Evolutionary conservation across 1,139 yeast species (phyloP), one percentile per base, ranked within the genome.

Genomic region (Petasospora rhodanensis): DNA sequence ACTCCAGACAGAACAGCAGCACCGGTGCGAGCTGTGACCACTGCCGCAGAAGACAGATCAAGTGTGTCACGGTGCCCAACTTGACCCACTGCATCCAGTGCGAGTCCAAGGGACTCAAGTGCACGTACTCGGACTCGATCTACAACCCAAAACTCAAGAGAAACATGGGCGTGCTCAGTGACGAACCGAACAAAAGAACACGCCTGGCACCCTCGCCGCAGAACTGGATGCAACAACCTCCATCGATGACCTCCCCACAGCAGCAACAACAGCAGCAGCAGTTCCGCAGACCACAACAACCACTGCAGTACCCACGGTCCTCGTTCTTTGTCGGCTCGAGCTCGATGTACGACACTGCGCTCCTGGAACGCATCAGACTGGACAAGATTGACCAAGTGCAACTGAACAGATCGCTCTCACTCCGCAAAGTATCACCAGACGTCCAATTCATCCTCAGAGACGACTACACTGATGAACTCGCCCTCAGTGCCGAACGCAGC

Each of bases 301-400:
- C 73, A 1, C 67, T 76, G 26, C 89, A 79, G 48, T 80, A 75
- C 46, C 91, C 93, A 2, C 60, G 91, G 36, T 80, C 89, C 1
- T 77, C 86, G 22, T 81, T 80, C 51, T 80, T 76, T 49, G 76
- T 81, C 18, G 93, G 93, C 0, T 76, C 87, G 1, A 79, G 87
- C 0, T 79, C 87, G 22, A 64, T 78, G 30, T 80, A 73, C 52
- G 91, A 81, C 54, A 62, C 71, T 10, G 65, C 70, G 28, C 61
- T 81, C 14, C 56, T 81, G 15, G 74, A 78, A 40, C 57, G 67
- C 31, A 73, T 80, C 24, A 57, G 57, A 52, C 64, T 60, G 55
- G 78, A 59, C 55, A 66, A 73, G 46, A 73, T 79, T 26, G 86
- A 79, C 49, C 87, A 79, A 52, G 71, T 79, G 19, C 79, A 76